Evolutionary conservation across 2,329 filamentous ascomycete species (phyloP), one percentile per base, ranked within the genome.

Genomic region (Akanthomyces lecanii): DNA sequence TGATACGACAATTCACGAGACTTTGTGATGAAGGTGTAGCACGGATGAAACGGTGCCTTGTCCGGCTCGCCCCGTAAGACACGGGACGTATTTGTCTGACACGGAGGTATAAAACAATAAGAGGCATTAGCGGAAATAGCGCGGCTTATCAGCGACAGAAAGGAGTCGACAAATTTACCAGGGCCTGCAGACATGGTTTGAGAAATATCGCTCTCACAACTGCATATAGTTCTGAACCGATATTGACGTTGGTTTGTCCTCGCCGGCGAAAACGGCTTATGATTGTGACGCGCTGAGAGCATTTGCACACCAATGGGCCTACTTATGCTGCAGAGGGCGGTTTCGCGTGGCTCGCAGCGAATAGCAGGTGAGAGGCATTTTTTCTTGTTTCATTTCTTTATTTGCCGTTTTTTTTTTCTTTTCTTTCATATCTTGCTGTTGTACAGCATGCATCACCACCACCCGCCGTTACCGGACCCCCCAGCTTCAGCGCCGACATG

Each of bases 401-500:
- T 50, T 21, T 21, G 21, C 21, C 21, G 21, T 21, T 59, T 2
- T 21, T 7, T 42, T 25, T 12, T 30, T 21, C 18, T n/a, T 56
- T 33, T 25, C 6, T 45, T 28, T 45, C 28, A n/a, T 33, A 5
- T n/a, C 33, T 14, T 18, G 40, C 23, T 56, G 40, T 40, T 45
- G 40, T 33, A 7, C 25, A 10, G 4, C 16, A 6, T 33, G 52
- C 52, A 33, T 42, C 36, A 16, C 36, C 33, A 3, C 21, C 21
- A 11, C 30, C n/a, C 33, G 51, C 51, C 53, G 53, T 33, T 56
- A 45, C 40, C 53, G 53, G 53, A 56, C 25, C 33, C 28, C 53
- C 53, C 36, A 42, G 14, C n/a, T 28, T 44, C 33, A 14, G 14
- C 21, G 52, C 38, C 53, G 38, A 28, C 18, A 30, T 16, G n/a